Percentiles rank a stretch among this genome's conserved stretches.
phyloP scores from a whole-genome alignment of 768 basidiomycete species.

The Trametes cinnabarina region DNA sequence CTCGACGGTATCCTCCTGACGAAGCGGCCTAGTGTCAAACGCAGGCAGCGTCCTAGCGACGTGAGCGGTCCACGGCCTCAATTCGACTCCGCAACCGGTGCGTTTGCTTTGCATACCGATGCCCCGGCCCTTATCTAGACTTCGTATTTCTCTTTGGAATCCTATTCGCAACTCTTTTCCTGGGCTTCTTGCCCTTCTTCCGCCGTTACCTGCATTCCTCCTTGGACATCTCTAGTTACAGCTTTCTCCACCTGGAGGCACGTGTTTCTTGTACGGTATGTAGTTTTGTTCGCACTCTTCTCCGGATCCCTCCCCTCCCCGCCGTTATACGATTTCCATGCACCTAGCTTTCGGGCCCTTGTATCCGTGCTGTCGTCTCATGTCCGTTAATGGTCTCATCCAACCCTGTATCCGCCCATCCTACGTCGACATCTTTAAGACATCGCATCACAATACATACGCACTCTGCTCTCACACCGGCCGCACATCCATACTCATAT shows the following conservation, averaged over 20 bases:
- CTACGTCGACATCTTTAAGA: neutral
- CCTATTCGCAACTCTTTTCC: neutral
- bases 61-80: constrained; percentile 6
- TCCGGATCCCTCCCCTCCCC: neutral
- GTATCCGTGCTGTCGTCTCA: neutral
- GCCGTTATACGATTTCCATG: neutral
- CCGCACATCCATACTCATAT: constrained; percentile 8
- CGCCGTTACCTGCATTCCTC: neutral
- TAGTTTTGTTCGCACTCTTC: neutral
- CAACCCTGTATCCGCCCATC: neutral
- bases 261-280: neutral
- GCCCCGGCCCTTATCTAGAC: too few species aligned
- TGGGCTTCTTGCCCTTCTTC: neutral
- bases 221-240: neutral
- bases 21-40: constrained; percentile 69
- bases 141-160: too few species aligned
- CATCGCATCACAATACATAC: neutral
- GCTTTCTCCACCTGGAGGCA: neutral
- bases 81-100: neutral
- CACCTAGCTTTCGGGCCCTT: neutral
- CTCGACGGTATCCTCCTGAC: constrained; percentile 53
- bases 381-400: neutral
- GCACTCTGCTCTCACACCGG: constrained; percentile 3
- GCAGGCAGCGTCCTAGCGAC: constrained; percentile 34
- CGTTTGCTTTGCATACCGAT: neutral